Base-by-base conservation (phyloP, 2,329 filamentous ascomycete species). In the Nothomitra cinnamomea region DNA sequence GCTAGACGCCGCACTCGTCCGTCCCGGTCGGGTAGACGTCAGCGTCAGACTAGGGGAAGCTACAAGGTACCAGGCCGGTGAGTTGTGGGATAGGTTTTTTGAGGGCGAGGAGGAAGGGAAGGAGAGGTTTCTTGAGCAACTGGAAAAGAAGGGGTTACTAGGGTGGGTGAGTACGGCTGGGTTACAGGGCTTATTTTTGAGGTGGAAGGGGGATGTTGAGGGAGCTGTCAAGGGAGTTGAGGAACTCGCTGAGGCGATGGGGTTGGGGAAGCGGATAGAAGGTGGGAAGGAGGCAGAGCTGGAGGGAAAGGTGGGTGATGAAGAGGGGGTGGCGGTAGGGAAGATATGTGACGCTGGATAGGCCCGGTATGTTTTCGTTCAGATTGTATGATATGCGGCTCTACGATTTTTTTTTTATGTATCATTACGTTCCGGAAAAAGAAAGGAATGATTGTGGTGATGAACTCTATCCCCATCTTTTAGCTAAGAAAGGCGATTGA, bases 51-150 rank as follows among this genome's bases (percentile, higher is more conserved):
- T 98, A 50, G 90, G 89, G 38, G 85, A 95, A 66, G 88, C 90
- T 32, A 90, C 85, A 2, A 75, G 80, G 55, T 84, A 85, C 65
- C 92, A 96, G 68, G 89, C 94, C 17, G 78, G 72, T 13, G 75
- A 83, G 66, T 85, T 98, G 70, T 98, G 90, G 88, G 84, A 94
- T 66, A 80, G 92, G 19, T 98, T 96, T 70, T 98, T 96, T 63
- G 45, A 17, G 12, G 84, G 85, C 2, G 86, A 94, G 35, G 80
- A 81, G 15, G 66, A 69, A 4, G 77, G 80, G 19, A 80, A 80
- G 61, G 69, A 76, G 60, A 71, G 75, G 17, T 96, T 98, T 69
- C 67, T 96, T 58, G 64, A 73, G 21, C 79, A 78, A 56, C 76
- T 94, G 12, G 75, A 80, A 45, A 74, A 81, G 50, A 70, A 92